Base-by-base conservation (phyloP, 2,329 filamentous ascomycete species). In the Colletotrichum zoysiae region DNA sequence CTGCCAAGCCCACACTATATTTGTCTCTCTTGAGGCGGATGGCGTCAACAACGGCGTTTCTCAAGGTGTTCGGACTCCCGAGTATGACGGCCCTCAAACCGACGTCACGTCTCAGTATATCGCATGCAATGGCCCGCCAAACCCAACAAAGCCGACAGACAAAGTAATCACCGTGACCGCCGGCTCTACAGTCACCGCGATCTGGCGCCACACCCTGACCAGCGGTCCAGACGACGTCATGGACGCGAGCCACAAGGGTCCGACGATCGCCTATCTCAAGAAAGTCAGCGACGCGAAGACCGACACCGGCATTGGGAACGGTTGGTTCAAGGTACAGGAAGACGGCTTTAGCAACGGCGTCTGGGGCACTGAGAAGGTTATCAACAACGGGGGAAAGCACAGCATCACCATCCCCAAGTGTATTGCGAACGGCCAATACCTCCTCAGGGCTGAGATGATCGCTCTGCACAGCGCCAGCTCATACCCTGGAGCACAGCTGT, bases 401-500 rank as follows among this genome's bases (percentile, higher is more conserved):
- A 79, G 81, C 26, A 81, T 87, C 56, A 82, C 81, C 57, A 86
- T 90, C 67, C 88, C 88, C 5, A 72, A 78, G 16, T 82, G 82
- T 68, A 82, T 90, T 42, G 83, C 82, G 11, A 77, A 84, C 12
- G 88, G 88, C 48, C 83, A 88, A 74, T 90, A 89, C 75, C 84
- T 90, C 51, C 81, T 89, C 35, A 84, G 88, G 50, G 85, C 87
- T 71, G 88, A 90, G 78, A 84, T 89, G 76, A 85, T 90, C 65
- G 87, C 87, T 30, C 82, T 90, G 3, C 87, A 90, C 79, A 80
- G 77, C 14, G 83, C 82, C 38, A 74, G 77, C 5, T 81, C 78
- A 40, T 79, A 79, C 46, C 79, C 77, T 2, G 83, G 83, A 9
- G 83, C 84, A 5, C 84, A 86, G 74, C 78, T 86, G 50, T 83